Evolutionary conservation across 495 filamentous ascomycete genomes (phyloP), one percentile per base, ranked within the genome.

Genomic region (Aspergillus panamensis): DNA sequence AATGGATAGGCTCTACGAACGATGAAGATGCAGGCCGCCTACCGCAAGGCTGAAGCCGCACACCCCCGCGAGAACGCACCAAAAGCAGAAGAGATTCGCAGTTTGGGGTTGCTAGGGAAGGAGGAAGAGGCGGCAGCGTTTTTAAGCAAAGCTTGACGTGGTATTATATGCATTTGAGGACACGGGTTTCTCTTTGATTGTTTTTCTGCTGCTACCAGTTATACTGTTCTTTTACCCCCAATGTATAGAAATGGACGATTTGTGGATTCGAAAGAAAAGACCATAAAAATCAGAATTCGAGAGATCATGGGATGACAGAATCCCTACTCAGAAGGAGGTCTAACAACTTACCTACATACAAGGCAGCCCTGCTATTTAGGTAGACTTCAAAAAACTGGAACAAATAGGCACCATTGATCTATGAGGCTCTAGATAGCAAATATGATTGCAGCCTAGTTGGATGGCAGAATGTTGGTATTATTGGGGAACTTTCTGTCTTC

Each of bases 11-110:
- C 83, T 64, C 82, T 89, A 44, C 89, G 92, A 79, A 83, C 86
- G 48, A 79, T 78, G 68, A 82, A 82, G 57, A 77, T 98, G 60
- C 93, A 97, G 78, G 81, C 82, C 42, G 94, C 94, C 53, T 97
- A 96, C 73, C 82, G 90, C 66, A 90, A 90, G 73, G 84, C 87
- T 29, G 84, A 91, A 72, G 85, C 88, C 25, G 79, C 86, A 50
- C 80, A 88, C 64, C 77, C 90, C 53, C 84, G 88, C 69, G 91
- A 94, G 63, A 85, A 91, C 65, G 84, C 84, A 39, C 84, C 84
- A 52, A 81, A 78, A 59, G 88, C 86, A 13, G 90, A 88, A 35
- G 80, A 88, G 73, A 91, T 97, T 75, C 82, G 90, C 71, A 90
- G 85, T 69, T 72, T 97, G 48, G 92, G 92, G 30, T 66, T 96